Percentiles rank a stretch among this genome's conserved stretches.
Conservation (phyloP, 306 rosid genomes). For the Mimosa bimucronata region DNA sequence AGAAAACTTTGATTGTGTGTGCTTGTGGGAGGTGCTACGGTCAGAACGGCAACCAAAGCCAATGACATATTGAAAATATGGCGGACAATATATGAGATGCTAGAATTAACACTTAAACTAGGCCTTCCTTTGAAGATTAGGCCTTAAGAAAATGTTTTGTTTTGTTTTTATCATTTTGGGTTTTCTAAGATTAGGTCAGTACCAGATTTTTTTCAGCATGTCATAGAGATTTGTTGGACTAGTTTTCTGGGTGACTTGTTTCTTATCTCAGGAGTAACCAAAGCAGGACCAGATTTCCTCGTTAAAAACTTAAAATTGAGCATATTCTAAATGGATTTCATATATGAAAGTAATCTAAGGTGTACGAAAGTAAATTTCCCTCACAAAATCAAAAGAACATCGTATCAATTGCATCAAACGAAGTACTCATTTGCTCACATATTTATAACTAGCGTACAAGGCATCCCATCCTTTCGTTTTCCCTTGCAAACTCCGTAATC, state of each 20-base stretch:
- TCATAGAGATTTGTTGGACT: neutral
- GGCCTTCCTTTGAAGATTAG: neutral
- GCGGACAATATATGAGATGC: neutral
- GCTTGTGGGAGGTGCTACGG: too few relatives aligned
- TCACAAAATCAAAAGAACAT: neutral
- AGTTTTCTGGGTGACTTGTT: neutral
- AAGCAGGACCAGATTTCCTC: neutral
- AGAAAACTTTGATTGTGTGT: neutral
- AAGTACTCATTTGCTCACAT: slow-evolving; percentile 28
- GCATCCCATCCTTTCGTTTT: slow-evolving; percentile 73
- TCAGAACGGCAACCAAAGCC: neutral
- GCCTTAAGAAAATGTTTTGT: neutral
- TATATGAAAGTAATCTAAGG: neutral
- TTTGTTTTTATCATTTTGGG: neutral
- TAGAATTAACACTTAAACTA: neutral
- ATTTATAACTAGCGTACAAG: slow-evolving; percentile 74
- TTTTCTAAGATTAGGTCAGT: slow-evolving; percentile 5
- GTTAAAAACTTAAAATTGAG: neutral
- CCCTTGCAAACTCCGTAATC: slow-evolving; percentile 94
- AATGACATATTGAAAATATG: neutral
- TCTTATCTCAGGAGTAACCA: slow-evolving; percentile 1
- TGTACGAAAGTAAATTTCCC: neutral
- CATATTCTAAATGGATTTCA: neutral
- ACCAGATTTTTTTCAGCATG: neutral
- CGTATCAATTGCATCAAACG: neutral